These are phyloP conservation scores for Irpex rosettiformis DNA, from an alignment of 1,284 basidiomycete genomes.

Conservation along the genomic window DNA sequence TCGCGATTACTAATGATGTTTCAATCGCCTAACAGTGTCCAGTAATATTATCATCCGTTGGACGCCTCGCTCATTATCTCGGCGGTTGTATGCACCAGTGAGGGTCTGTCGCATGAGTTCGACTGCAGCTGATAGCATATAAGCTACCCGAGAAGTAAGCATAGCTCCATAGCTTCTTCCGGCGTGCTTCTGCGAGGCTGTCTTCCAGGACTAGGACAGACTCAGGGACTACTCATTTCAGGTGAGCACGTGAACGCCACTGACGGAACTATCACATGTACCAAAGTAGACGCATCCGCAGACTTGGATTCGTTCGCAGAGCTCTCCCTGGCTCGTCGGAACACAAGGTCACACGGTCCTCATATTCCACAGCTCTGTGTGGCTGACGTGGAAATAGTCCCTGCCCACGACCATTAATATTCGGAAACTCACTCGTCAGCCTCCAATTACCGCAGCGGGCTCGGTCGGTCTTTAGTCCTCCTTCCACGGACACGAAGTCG, in stretches of 20 bases:
- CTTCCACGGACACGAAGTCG: not conserved
- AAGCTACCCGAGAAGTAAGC: not conserved
- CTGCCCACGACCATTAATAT: not conserved
- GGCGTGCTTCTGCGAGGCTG: not conserved
- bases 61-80: not conserved
- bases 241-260: not conserved
- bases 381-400: not conserved
- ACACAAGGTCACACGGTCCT: not conserved
- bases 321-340: not conserved
- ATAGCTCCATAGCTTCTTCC: not conserved
- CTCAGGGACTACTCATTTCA: not conserved
- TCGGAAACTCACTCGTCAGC: not conserved
- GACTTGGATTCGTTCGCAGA: not conserved
- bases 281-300: not conserved
- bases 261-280: not conserved
- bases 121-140: too few species aligned
- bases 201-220: not conserved
- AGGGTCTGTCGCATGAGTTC: not conserved
- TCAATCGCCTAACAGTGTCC: not conserved
- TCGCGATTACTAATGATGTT: not conserved
- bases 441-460: not conserved
- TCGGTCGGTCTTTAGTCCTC: not conserved
- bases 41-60: not conserved
- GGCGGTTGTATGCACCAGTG: not conserved
- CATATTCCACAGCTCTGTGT: not conserved